These are phyloP conservation scores for Lenwebbia sp. DNA, from an alignment of 345 rosid species.

Conservation along the genomic window DNA sequence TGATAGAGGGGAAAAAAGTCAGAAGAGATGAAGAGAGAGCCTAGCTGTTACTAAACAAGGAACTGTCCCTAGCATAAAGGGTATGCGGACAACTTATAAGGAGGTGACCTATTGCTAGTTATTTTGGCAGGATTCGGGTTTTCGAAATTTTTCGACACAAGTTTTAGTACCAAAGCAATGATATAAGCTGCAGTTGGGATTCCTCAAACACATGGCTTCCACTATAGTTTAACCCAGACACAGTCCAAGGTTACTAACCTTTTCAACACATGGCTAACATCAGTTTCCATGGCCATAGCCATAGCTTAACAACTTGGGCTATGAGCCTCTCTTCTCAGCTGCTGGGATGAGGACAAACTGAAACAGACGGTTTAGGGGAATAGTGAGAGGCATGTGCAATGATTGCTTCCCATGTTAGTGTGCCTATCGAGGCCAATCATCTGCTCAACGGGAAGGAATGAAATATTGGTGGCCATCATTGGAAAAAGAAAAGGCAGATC, in stretches of 20 bases:
- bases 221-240: background rate
- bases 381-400: conserved; percentile 32
- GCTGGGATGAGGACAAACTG: background rate
- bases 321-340: background rate
- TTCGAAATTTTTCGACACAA: background rate
- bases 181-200: background rate
- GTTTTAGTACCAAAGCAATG: background rate
- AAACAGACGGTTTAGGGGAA: background rate
- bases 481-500: background rate
- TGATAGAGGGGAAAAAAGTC: background rate
- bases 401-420: conserved; percentile 24
- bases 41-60: background rate
- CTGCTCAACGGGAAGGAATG: conserved; percentile 1
- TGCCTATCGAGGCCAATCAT: conserved; percentile 18
- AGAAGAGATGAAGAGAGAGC: background rate
- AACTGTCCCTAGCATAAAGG: background rate
- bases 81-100: background rate
- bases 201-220: conserved; percentile 4
- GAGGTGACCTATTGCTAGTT: background rate
- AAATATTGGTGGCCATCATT: background rate
- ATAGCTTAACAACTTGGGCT: background rate
- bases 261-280: conserved; percentile 10
- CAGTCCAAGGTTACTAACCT: background rate
- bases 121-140: background rate
- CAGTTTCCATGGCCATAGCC: background rate